Conservation (phyloP, 1,284 basidiomycete genomes). For the Calocybe gambosa region DNA sequence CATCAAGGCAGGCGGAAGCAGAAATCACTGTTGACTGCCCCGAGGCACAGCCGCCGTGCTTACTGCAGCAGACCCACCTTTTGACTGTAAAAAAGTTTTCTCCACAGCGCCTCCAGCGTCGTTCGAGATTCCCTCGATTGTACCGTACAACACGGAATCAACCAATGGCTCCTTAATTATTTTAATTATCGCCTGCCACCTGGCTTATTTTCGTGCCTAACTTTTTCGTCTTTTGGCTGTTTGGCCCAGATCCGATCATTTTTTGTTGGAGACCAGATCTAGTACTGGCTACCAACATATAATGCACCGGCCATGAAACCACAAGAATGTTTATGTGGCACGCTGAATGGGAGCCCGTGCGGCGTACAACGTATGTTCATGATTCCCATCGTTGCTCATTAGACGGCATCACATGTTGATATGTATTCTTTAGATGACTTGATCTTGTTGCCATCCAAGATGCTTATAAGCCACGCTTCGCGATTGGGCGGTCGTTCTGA, state of each 20-base stretch:
- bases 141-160: background rate
- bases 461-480: background rate
- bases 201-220: conserved; percentile 4
- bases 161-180: conserved; percentile 9
- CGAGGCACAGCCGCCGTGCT: conserved; percentile 15
- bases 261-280: too few species aligned
- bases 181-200: conserved; percentile 6
- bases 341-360: too few species aligned
- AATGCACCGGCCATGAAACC: too few species aligned
- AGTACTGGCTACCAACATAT: too few species aligned
- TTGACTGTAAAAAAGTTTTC: conserved; percentile 2
- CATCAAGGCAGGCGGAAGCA: conserved; percentile 17
- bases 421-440: too few species aligned
- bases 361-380: too few species aligned
- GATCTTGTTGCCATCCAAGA: background rate
- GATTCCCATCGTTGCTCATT: too few species aligned
- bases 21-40: conserved; percentile 14
- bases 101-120: conserved; percentile 7
- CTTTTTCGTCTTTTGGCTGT: background rate
- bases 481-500: too few species aligned
- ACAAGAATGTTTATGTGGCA: too few species aligned
- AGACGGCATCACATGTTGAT: too few species aligned
- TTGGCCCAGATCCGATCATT: background rate
- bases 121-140: background rate
- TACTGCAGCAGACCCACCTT: conserved; percentile 14